A percentile compares a stretch with the other conserved stretches of the same genome.
These are phyloP conservation scores for Geosmithia putterillii DNA, from an alignment of 2,329 filamentous ascomycete genomes.

Conservation along the genomic window DNA sequence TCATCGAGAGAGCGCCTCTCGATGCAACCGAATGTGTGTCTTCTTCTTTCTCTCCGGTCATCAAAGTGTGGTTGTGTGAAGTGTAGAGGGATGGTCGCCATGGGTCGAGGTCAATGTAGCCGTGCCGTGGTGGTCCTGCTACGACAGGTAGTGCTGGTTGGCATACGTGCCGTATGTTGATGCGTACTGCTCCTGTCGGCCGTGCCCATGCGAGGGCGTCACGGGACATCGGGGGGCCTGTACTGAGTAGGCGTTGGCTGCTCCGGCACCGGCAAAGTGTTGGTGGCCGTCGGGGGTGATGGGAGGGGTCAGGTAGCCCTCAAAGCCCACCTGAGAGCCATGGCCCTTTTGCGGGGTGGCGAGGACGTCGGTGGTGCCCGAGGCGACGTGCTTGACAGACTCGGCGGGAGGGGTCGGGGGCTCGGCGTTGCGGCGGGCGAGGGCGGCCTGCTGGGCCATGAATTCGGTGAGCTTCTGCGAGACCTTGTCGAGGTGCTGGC, in stretches of 20 bases:
- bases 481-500: constrained; percentile 37
- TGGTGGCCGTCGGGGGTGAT: constrained; percentile 66
- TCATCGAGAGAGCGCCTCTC: constrained; percentile 16
- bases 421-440: constrained; percentile 31
- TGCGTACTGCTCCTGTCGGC: constrained; percentile 11
- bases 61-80: background rate
- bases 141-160: constrained; percentile 4
- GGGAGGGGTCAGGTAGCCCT: constrained; percentile 74
- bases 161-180: constrained; percentile 12
- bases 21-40: constrained; percentile 8
- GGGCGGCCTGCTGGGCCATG: constrained; percentile 45
- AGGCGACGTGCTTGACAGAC: constrained; percentile 34
- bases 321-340: constrained; percentile 47
- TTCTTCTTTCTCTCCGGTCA: background rate
- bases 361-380: constrained; percentile 48
- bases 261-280: constrained; percentile 34
- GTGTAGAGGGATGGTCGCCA: background rate
- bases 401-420: constrained; percentile 49
- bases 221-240: constrained; percentile 44
- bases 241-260: constrained; percentile 32
- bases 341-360: constrained; percentile 71
- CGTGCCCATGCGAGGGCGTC: constrained; percentile 34
- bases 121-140: background rate
- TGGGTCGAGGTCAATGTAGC: background rate
- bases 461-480: constrained; percentile 45